Base-by-base conservation (phyloP, 2,329 filamentous ascomycete genomes). In the Simplicillium aogashimaense region DNA sequence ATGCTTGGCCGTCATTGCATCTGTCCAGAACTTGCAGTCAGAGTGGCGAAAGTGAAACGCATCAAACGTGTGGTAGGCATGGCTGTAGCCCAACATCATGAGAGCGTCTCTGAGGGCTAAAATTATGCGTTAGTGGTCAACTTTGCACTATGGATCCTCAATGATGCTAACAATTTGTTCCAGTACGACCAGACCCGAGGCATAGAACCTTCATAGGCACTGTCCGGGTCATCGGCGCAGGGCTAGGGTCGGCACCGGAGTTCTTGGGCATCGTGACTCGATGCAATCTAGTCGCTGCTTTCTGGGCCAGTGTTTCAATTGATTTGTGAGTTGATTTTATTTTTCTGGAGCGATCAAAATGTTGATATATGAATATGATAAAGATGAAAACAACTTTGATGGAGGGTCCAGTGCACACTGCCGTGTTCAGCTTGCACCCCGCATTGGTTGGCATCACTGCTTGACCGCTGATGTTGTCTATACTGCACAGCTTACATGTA, bases 181-280 rank as follows among this genome's bases (percentile, higher is more conserved):
- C 39, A 8, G 39, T 41, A 6, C 40, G 40, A 28, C 40, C 37
- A 25, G 33, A 42, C 11, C 40, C 40, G 16, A 42, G 40, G 16
- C 40, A 42, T n/a, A 42, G 31, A 18, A 42, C 40, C 31, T 30
- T 42, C 40, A 42, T 35, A 3, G 40, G 36, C 9, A 38, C 40
- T 13, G 28, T 29, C 20, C 40, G 40, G 4, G 9, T 9, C 20
- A 9, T 25, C 20, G 20, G 20, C 6, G 20, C 20, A 9, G 20
- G 6, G 20, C 5, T 25, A 5, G 5, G 20, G 20, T 25, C 20
- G 20, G 20, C 20, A 9, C 20, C 5, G 20, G 20, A 9, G 20
- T 9, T 9, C 9, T 25, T 25, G 20, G 20, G 20, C 20, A 25
- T 25, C 20, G 5, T 25, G 20, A 9, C 20, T 25, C 9, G 20